Base-by-base conservation (phyloP, 345 rosid species). In the Ceriops tagal region DNA sequence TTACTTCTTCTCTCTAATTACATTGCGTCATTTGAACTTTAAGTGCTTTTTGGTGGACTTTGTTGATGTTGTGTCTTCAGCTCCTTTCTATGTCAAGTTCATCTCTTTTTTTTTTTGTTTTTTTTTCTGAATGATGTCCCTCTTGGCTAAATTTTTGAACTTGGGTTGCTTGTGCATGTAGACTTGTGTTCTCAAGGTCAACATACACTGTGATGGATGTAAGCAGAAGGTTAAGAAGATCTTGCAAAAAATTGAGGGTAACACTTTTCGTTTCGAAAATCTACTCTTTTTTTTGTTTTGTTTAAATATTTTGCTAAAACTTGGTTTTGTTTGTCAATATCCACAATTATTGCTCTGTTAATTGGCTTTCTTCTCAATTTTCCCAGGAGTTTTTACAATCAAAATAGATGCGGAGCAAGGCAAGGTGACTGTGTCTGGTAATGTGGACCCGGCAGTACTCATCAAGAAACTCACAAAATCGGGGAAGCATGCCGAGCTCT, bases 11-110 rank as follows among this genome's bases (percentile, higher is more conserved):
- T 51, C 31, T 62, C 63, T 47, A 31, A 30, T 53, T 35, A 4
- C 72, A 64, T 62, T 61, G 70, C 83, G 58, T 73, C 60, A 22
- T 64, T 64, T 65, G 20, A 20, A 58, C 83, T 68, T 68, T 57
- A 24, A 24, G 16, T 20, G 18, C n/a, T 65, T 27, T 57, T 49
- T 58, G 22, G 30, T 53, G 31, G n/a, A 24, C 27, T 55, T 65
- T 53, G 13, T 15, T 65, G 6, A 57, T 7, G 8, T 39, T 10
- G 0, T 39, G 47, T 39, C 47, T 39, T 39, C 10, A 9, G 13
- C 53, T 31, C 11, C 30, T 56, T 37, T 22, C 46, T 30, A 4
- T 34, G 31, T 30, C 9, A 32, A 46, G 35, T 53, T 24, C 10
- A 3, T 1, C 27, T 15, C 39, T 58, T 49, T 57, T 47, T 6